These are phyloP conservation scores for Aquilaria agallochum DNA, from an alignment of 441 rosid genomes.

Conservation along the genomic window DNA sequence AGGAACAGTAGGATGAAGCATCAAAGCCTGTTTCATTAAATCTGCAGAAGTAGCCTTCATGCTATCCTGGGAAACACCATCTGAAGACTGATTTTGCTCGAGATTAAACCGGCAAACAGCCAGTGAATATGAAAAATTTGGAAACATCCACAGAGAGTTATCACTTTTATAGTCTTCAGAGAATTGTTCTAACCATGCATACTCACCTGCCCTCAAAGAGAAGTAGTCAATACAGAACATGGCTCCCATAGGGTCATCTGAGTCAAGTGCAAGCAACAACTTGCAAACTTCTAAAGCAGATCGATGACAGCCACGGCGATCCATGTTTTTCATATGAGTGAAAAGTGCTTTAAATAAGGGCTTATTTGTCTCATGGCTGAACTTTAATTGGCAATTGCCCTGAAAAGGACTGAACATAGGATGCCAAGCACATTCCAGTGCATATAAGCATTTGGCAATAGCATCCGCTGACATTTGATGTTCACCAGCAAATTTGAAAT, in stretches of 20 bases:
- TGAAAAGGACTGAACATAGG: slow-evolving; percentile 74
- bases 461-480: slow-evolving; percentile 88
- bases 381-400: slow-evolving; percentile 76
- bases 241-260: slow-evolving; percentile 83
- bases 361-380: slow-evolving; percentile 70
- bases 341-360: slow-evolving; percentile 71
- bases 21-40: slow-evolving; percentile 84
- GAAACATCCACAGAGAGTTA: slow-evolving; percentile 84
- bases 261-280: slow-evolving; percentile 70
- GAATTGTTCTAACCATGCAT: slow-evolving; percentile 74
- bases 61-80: slow-evolving; percentile 21
- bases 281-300: slow-evolving; percentile 92
- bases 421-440: slow-evolving; percentile 90
- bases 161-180: slow-evolving; percentile 70
- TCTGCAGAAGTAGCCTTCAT: slow-evolving; percentile 58
- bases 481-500: slow-evolving; percentile 77
- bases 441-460: slow-evolving; percentile 73
- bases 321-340: slow-evolving; percentile 88
- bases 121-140: slow-evolving; percentile 82
- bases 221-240: slow-evolving; percentile 89
- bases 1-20: slow-evolving; percentile 81
- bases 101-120: slow-evolving; percentile 74
- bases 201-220: slow-evolving; percentile 83
- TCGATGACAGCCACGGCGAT: slow-evolving; percentile 85
- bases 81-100: slow-evolving; percentile 45